These are phyloP conservation scores for Aeminium ludgeri DNA, from an alignment of 495 filamentous ascomycete genomes.

Conservation along the genomic window DNA sequence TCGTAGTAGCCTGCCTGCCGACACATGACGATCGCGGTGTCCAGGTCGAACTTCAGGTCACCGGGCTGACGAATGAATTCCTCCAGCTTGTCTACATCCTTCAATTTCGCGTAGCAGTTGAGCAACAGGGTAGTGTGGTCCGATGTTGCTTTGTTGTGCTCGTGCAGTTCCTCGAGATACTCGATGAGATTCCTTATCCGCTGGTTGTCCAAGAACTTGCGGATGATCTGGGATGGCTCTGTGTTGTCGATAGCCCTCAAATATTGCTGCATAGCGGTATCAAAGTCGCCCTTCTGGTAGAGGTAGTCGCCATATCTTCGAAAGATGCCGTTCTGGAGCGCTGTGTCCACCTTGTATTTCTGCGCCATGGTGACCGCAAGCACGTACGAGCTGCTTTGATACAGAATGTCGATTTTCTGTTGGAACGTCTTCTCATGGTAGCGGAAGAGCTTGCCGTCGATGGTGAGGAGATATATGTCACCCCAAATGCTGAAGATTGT, in stretches of 20 bases:
- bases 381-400: constrained; percentile 82
- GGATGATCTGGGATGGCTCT: constrained; percentile 84
- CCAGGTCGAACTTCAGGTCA: constrained; percentile 89
- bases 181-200: constrained; percentile 94
- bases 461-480: constrained; percentile 69
- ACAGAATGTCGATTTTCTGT: constrained; percentile 84
- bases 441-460: constrained; percentile 79
- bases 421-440: constrained; percentile 86
- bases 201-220: constrained; percentile 92
- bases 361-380: constrained; percentile 86
- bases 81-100: constrained; percentile 88
- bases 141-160: constrained; percentile 82
- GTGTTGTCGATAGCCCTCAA: constrained; percentile 90
- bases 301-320: constrained; percentile 87
- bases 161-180: constrained; percentile 91
- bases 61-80: constrained; percentile 91
- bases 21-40: constrained; percentile 96
- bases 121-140: constrained; percentile 89
- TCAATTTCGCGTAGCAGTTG: constrained; percentile 95
- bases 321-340: constrained; percentile 80
- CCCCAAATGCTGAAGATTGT: constrained; percentile 77
- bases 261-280: constrained; percentile 96
- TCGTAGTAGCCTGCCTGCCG: constrained; percentile 95
- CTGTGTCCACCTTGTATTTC: constrained; percentile 56
- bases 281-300: constrained; percentile 89